phyloP scores from a whole-genome alignment of 805 yeast genomes.

The Cyberlindnera nakhonratchasimensis region DNA sequence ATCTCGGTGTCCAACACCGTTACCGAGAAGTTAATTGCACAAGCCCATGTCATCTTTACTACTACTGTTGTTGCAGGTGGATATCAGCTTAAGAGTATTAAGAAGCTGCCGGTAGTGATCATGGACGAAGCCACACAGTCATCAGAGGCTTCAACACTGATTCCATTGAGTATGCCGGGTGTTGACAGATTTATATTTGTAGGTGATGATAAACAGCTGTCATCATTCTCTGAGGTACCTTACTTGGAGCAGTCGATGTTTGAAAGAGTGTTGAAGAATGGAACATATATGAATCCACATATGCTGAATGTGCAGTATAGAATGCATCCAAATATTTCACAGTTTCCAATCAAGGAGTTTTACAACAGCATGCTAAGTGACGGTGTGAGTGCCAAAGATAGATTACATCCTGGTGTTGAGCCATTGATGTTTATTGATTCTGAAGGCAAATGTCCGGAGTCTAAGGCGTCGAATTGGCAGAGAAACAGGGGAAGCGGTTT shows the following conservation, averaged over 20 bases:
- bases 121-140: slow-evolving; percentile 82
- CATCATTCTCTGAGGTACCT: slow-evolving; percentile 68
- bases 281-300: slow-evolving; percentile 55
- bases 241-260: slow-evolving; percentile 63
- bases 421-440: slow-evolving; percentile 65
- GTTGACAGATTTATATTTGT: slow-evolving; percentile 65
- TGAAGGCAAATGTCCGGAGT: slow-evolving; percentile 43
- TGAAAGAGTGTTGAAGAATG: slow-evolving; percentile 62
- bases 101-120: slow-evolving; percentile 66
- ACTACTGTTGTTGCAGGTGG: slow-evolving; percentile 75
- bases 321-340: slow-evolving; percentile 64
- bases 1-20: slow-evolving; percentile 42
- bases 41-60: slow-evolving; percentile 67
- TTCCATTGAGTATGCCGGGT: slow-evolving; percentile 67
- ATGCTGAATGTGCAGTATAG: slow-evolving; percentile 70
- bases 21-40: slow-evolving; percentile 50
- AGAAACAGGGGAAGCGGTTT: slow-evolving; percentile 46
- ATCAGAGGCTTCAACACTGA: slow-evolving; percentile 66
- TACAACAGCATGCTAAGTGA: slow-evolving; percentile 48
- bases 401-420: slow-evolving; percentile 44
- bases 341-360: slow-evolving; percentile 51
- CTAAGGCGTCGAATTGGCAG: slow-evolving; percentile 43
- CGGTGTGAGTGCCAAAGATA: slow-evolving; percentile 55
- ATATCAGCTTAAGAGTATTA: slow-evolving; percentile 51
- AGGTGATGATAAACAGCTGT: slow-evolving; percentile 74